Percentiles rank a stretch among this genome's conserved stretches.
phyloP scores from a whole-genome alignment of 768 basidiomycete genomes.

The Lepiota venenata region DNA sequence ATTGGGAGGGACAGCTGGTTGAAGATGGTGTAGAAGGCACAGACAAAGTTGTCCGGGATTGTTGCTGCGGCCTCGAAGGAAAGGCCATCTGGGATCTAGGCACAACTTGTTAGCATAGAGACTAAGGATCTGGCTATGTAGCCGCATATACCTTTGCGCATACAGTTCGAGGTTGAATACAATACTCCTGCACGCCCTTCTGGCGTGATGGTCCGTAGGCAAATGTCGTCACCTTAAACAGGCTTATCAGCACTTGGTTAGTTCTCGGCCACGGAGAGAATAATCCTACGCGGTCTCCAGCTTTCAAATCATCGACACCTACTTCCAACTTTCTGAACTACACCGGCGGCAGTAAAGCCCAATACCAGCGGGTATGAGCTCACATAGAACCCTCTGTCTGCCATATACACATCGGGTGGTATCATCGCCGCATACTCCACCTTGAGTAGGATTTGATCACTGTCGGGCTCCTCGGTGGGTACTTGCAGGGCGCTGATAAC shows the following conservation, averaged over 20 bases:
- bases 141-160: constrained; percentile 32
- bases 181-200: constrained; percentile 37
- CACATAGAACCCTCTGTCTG: constrained; percentile 29
- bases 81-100: constrained; percentile 37
- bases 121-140: background rate
- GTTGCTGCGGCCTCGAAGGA: constrained; percentile 33
- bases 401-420: constrained; percentile 36
- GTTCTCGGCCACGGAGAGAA: background rate
- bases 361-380: constrained; percentile 31
- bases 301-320: constrained; percentile 29
- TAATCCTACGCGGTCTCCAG: constrained; percentile 35
- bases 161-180: constrained; percentile 23
- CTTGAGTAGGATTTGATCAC: constrained; percentile 37
- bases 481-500: constrained; percentile 33
- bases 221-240: constrained; percentile 27
- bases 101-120: background rate
- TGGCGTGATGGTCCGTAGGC: constrained; percentile 19
- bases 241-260: background rate
- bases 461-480: constrained; percentile 28
- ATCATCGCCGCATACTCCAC: constrained; percentile 37
- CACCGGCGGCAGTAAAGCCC: constrained; percentile 37
- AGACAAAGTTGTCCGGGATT: constrained; percentile 40
- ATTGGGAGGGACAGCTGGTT: constrained; percentile 33
- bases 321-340: constrained; percentile 31
- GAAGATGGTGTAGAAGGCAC: constrained; percentile 38